Evolutionary conservation across 371 early-diverging fungal genomes (phyloP).

Genomic region (Batrachochytrium dendrobatidis): DNA sequence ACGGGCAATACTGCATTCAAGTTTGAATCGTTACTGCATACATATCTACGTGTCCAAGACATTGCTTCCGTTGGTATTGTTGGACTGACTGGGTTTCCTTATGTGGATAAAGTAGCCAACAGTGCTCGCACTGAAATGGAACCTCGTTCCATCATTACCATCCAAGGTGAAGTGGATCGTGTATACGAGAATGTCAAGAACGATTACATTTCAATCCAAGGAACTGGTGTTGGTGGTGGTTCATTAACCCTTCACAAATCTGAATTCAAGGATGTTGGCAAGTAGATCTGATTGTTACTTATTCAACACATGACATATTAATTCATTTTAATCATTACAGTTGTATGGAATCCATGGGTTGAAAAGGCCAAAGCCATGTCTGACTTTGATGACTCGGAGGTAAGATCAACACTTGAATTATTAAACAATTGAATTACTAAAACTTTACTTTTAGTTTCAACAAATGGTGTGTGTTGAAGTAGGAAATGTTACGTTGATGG

Average conservation of each 20-base stretch:
- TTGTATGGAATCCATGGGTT: constrained; percentile 96
- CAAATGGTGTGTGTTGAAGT: constrained; percentile 86
- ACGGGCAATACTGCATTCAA: constrained; percentile 57
- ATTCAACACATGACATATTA: background rate
- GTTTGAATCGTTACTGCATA: constrained; percentile 84
- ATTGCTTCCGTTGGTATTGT: constrained; percentile 51
- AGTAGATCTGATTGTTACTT: constrained; percentile 3
- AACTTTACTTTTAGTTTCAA: constrained; percentile 48
- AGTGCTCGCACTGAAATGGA: constrained; percentile 31
- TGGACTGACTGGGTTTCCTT: constrained; percentile 53
- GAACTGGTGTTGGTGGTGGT: constrained; percentile 30
- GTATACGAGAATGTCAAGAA: constrained; percentile 58
- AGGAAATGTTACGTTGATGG: constrained; percentile 69
- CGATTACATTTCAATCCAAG: constrained; percentile 42
- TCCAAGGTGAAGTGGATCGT: constrained; percentile 68
- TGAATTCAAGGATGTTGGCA: constrained; percentile 65
- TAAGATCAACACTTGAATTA: background rate
- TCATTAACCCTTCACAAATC: constrained; percentile 43
- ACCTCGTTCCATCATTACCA: constrained; percentile 40
- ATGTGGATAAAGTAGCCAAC: constrained; percentile 65
- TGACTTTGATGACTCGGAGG: constrained; percentile 71
- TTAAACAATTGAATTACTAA: background rate
- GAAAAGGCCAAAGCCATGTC: constrained; percentile 80
- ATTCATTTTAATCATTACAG: constrained; percentile 26
- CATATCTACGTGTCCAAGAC: constrained; percentile 75